Evolutionary conservation across 2,329 filamentous ascomycete genomes (phyloP), one percentile per base, ranked within the genome.

Genomic region (Sporothrix globosa): DNA sequence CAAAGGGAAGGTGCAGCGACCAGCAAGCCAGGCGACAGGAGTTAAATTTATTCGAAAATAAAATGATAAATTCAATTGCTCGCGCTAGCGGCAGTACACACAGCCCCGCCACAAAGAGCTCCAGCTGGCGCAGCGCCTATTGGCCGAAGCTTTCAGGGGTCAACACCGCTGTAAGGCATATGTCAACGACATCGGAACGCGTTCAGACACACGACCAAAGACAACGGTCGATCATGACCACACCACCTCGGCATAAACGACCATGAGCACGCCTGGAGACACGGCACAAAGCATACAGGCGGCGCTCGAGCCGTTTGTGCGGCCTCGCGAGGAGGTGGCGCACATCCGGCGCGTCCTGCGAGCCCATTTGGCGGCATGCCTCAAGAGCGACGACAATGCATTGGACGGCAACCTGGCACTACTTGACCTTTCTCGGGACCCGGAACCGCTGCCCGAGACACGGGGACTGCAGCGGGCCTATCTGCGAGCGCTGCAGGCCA

Each of bases 311-410:
- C 83, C 85, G 4, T 88, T 83, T 72, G 80, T 89, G 70, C 86
- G 85, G 67, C 82, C 85, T 39, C 83, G 87, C 34, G 86, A 89
- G 70, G 86, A 90, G 74, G 82, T 84, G 65, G 80, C 83, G 48
- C 84, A 85, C 61, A 85, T 90, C 70, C 82, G 86, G 72, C 85
- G 84, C 66, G 79, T 88, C 41, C 76, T 89, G 60, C 82, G 85
- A 54, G 81, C 85, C 24, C 83, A 88, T 73, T 79, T 90, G 4
- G 82, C 82, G 39, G 81, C 83, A 27, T 83, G 81, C 73, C 76
- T 85, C 21, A 78, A 82, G 19, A 78, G 81, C 72, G 81, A 72
- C 21, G 66, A 44, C 30, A 52, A 34, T 41, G 61, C 68, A 14
- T 52, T 72, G n/a, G 68, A 69, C 39, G 69, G 73, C 44, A 72